These are phyloP conservation scores for Gonapodya prolifera DNA, from an alignment of 192 early-diverging fungal species.

Conservation along the genomic window DNA sequence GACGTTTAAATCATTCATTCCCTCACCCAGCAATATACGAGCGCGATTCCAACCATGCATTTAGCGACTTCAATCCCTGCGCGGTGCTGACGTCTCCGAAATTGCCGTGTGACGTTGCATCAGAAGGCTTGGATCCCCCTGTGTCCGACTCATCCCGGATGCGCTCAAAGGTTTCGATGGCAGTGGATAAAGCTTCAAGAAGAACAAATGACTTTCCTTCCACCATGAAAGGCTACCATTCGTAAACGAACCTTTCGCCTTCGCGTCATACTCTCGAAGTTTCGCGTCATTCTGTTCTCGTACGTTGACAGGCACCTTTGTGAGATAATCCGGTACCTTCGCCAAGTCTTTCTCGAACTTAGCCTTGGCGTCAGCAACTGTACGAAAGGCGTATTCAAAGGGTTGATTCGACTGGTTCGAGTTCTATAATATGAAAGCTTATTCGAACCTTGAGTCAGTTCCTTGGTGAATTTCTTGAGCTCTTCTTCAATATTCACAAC, in stretches of 20 bases:
- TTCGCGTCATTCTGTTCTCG: constrained; percentile 8
- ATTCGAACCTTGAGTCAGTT: background rate
- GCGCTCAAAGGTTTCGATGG: background rate
- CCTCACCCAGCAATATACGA: background rate
- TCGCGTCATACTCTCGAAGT: background rate
- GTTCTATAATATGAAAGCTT: background rate
- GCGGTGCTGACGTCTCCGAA: background rate
- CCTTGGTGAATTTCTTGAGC: background rate
- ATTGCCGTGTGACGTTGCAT: background rate
- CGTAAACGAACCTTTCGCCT: background rate
- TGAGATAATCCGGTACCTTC: background rate
- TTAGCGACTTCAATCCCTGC: background rate
- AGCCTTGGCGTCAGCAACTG: background rate
- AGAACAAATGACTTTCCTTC: background rate
- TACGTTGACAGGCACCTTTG: constrained; percentile 5
- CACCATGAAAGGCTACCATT: background rate
- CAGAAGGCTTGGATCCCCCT: background rate
- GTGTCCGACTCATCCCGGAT: background rate
- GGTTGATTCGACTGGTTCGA: background rate
- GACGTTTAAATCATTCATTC: background rate
- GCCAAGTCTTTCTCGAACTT: background rate
- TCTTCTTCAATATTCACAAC: background rate
- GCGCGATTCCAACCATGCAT: background rate
- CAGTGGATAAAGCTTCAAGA: background rate
- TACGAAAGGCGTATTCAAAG: background rate